Percentiles rank a stretch among this genome's conserved stretches.
Conservation (phyloP, 352 stramenopile species). For the Peronospora farinosa region DNA sequence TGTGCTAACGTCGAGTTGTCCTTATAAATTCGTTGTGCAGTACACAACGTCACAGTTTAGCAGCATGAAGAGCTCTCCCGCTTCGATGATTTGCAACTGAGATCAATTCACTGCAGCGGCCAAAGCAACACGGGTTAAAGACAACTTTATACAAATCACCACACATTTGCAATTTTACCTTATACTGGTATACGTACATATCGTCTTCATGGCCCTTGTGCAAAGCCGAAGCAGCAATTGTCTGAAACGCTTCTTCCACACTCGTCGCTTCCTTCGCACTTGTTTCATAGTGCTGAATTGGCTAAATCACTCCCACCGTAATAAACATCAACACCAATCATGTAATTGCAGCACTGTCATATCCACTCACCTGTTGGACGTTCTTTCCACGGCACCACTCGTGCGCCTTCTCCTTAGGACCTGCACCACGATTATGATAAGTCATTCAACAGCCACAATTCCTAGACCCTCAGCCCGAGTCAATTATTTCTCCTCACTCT, state of each 20-base stretch:
- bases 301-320: constrained; percentile 26
- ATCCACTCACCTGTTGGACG: constrained; percentile 44
- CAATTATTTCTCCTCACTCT: constrained; percentile 29
- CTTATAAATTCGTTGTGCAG: constrained; percentile 6
- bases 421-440: constrained; percentile 10
- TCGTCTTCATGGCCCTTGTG: constrained; percentile 77
- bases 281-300: constrained; percentile 96
- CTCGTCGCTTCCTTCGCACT: constrained; percentile 96
- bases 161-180: no score
- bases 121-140: constrained; percentile 2
- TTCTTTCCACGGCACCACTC: constrained; percentile 91
- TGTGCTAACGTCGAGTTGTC: background rate
- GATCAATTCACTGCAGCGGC: constrained; percentile 63
- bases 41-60: constrained; percentile 28
- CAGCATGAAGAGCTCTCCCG: constrained; percentile 67
- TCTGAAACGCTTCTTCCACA: constrained; percentile 95
- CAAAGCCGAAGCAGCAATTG: constrained; percentile 86
- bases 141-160: background rate
- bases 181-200: no score
- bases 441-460: background rate
- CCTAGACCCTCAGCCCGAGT: background rate
- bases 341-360: background rate
- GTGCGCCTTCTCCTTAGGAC: constrained; percentile 86
- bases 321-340: background rate
- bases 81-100: constrained; percentile 67